Conservation (phyloP, 257 asterid species). For the Prunella vulgaris region DNA sequence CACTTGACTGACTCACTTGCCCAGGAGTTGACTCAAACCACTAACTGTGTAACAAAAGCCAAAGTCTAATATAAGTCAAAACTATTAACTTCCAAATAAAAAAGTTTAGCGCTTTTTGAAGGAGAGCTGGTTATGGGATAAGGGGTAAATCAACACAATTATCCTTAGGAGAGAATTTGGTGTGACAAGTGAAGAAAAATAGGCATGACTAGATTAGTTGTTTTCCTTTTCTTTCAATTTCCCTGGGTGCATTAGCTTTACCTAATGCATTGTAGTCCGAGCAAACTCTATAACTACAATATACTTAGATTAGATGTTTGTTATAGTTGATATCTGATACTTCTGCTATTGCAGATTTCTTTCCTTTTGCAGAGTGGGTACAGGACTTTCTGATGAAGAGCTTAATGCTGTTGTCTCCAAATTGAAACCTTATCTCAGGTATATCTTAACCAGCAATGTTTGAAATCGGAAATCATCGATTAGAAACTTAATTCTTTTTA, state of each 20-base stretch:
- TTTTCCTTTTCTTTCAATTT: background rate
- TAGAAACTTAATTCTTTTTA: background rate
- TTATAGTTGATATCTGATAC: constrained; percentile 24
- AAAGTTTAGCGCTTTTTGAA: too few relatives aligned
- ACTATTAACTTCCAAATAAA: too few relatives aligned
- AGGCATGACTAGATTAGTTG: background rate
- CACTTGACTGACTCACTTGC: too few relatives aligned
- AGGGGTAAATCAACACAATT: background rate
- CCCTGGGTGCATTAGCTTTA: background rate
- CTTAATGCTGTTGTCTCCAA: constrained; percentile 66
- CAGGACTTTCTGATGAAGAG: constrained; percentile 97
- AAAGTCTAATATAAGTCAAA: too few relatives aligned
- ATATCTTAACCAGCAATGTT: constrained; percentile 10
- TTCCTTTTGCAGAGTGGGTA: constrained; percentile 97
- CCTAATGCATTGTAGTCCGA: background rate
- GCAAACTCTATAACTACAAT: constrained; percentile 7
- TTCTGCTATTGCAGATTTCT: constrained; percentile 72
- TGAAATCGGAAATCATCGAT: constrained; percentile 1
- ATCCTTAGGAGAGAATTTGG: background rate
- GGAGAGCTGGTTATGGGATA: background rate
- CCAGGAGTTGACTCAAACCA: too few relatives aligned
- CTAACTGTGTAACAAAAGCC: too few relatives aligned
- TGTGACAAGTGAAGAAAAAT: background rate
- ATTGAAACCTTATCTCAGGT: constrained; percentile 87
- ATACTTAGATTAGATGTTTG: constrained; percentile 6